These are phyloP conservation scores for Trebouxia gelatinosa DNA, from an alignment of 163 green algal species.

Conservation along the genomic window DNA sequence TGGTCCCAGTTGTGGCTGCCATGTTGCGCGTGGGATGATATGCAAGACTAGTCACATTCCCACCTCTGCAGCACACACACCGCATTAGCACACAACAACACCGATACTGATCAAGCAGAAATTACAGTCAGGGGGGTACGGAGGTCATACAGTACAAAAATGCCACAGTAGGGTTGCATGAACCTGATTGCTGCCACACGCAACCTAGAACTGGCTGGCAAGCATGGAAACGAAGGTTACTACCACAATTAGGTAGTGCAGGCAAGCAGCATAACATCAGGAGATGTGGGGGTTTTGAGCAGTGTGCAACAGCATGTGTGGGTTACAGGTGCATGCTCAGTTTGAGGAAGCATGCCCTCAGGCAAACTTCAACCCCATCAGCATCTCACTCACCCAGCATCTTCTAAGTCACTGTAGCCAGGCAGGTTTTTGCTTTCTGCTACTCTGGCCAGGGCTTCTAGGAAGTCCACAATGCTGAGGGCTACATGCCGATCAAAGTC, in stretches of 20 bases:
- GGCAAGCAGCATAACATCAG: no score
- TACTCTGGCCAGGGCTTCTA: conserved; percentile 68
- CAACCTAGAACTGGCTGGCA: no score
- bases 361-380: neutral
- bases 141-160: neutral
- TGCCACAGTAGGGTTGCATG: neutral
- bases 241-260: no score
- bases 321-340: no score
- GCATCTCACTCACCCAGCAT: conserved; percentile 19
- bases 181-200: no score
- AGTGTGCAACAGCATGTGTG: no score
- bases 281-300: no score
- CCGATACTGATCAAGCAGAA: no score
- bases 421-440: conserved; percentile 74
- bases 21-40: conserved; percentile 54
- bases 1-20: conserved; percentile 46
- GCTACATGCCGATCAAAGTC: conserved; percentile 65
- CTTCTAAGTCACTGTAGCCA: conserved; percentile 48
- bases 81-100: no score
- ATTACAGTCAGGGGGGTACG: no score
- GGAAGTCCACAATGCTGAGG: conserved; percentile 75
- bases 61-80: conserved; percentile 31
- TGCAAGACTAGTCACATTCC: conserved; percentile 47
- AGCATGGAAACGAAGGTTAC: no score
- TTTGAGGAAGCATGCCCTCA: no score